phyloP scores from a whole-genome alignment of 768 basidiomycete genomes.

The Gautieria morchelliformis region DNA sequence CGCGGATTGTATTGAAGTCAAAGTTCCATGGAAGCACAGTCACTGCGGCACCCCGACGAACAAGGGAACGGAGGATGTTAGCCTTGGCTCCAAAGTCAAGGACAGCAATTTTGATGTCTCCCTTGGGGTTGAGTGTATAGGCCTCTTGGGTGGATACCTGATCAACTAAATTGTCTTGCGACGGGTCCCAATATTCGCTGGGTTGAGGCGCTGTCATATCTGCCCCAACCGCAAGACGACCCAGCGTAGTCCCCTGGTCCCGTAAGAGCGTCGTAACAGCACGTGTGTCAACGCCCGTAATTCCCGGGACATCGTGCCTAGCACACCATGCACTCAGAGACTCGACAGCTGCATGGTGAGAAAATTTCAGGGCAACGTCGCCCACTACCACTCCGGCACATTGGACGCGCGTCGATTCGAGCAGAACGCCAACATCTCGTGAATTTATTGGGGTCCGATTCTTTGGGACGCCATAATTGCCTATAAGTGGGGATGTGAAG shows the following conservation, averaged over 20 bases:
- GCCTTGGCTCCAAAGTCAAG: constrained; percentile 98
- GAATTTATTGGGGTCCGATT: constrained; percentile 67
- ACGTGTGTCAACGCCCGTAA: constrained; percentile 96
- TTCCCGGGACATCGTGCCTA: constrained; percentile 81
- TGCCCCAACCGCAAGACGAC: constrained; percentile 74
- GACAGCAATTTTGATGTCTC: constrained; percentile 87
- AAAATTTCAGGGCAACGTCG: constrained; percentile 90
- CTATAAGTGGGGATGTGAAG: constrained; percentile 96
- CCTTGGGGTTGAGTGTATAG: constrained; percentile 78
- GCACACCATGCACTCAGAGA: constrained; percentile 90
- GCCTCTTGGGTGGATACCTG: constrained; percentile 81
- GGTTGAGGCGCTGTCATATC: constrained; percentile 55
- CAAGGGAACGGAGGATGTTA: constrained; percentile 89
- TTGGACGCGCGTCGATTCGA: constrained; percentile 85
- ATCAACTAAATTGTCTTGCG: constrained; percentile 84
- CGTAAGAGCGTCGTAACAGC: constrained; percentile 90
- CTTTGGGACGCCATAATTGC: constrained; percentile 92
- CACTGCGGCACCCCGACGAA: constrained; percentile 83
- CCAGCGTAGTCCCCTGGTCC: constrained; percentile 95
- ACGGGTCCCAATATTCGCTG: constrained; percentile 90
- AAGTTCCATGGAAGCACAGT: constrained; percentile 97
- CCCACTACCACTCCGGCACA: constrained; percentile 90
- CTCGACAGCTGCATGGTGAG: constrained; percentile 91
- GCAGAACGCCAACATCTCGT: constrained; percentile 74
- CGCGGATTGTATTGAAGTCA: constrained; percentile 87